Evolutionary conservation across 2,329 filamentous ascomycete genomes (phyloP).

Genomic region (Fusarium tuaranense): DNA sequence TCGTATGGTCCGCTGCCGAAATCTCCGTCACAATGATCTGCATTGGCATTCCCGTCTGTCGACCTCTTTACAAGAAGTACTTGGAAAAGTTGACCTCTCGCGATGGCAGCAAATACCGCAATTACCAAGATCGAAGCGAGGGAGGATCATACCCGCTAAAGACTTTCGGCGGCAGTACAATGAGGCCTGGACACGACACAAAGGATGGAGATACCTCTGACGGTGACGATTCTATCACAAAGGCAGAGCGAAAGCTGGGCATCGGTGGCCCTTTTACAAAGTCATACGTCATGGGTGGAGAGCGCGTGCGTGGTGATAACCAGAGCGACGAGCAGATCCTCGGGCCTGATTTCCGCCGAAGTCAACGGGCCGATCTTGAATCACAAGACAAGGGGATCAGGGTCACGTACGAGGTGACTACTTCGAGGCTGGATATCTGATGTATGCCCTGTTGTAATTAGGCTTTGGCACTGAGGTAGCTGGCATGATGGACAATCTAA

Average conservation of each 20-base stretch:
- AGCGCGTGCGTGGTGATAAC: conserved; percentile 10
- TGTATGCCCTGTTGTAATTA: neutral
- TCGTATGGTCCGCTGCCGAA: conserved; percentile 55
- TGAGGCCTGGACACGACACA: neutral
- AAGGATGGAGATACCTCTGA: conserved; percentile 9
- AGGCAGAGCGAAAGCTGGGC: conserved; percentile 22
- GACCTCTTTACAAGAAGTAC: conserved; percentile 50
- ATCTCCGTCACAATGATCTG: conserved; percentile 54
- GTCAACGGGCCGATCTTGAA: conserved; percentile 19
- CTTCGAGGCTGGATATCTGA: conserved; percentile 1
- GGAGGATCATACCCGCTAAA: conserved; percentile 23
- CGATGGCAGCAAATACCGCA: conserved; percentile 37
- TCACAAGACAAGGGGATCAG: neutral
- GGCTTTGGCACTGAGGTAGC: neutral
- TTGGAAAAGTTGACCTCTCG: conserved; percentile 34
- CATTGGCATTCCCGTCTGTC: conserved; percentile 54
- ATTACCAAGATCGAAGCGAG: conserved; percentile 28
- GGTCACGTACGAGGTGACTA: neutral
- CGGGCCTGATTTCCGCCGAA: conserved; percentile 26
- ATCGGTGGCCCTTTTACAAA: conserved; percentile 7
- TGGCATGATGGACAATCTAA: neutral
- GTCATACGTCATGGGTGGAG: conserved; percentile 1
- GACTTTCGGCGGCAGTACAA: conserved; percentile 31
- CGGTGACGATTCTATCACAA: conserved; percentile 10
- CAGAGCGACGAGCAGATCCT: conserved; percentile 40